Evolutionary conservation across 2,329 filamentous ascomycete genomes (phyloP), one percentile per base, ranked within the genome.

Genomic region (Botrytis aclada): DNA sequence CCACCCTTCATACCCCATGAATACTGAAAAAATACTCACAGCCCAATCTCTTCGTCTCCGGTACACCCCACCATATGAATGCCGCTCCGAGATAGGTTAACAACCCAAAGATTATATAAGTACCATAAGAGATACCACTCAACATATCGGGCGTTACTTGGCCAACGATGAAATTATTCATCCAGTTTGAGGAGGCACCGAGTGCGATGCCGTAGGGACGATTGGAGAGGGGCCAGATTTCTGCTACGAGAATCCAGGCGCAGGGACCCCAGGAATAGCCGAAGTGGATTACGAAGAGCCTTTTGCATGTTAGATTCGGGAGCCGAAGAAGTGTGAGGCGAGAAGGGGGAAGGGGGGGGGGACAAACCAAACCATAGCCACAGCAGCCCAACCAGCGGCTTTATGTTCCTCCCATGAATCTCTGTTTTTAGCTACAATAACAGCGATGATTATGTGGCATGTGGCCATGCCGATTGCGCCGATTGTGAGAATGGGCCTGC

Each of bases 231-330:
- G 92, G 92, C 89, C 90, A 94, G 60, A 94, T 88, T 81, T 94
- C 92, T 3, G 90, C 88, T 1, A 93, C 87, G 72, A 94, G 85
- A 74, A 93, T 92, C 92, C 92, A 94, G 0, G 89, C 87, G 77
- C 89, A 91, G 3, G 91, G 92, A 0, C 91, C 90, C 92, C 92
- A 94, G 0, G 87, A 89, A 80, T 93, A 93, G 43, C 90, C 92
- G 78, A 94, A 94, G 81, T 92, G 88, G 43, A 93, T 84, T 41
- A 93, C 89, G 76, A 92, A 94, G 0, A 94, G 84, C 91, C 64
- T 71, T 29, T 47, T 7, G 18, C 22, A 34, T 10, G 41, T 37
- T 25, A 18, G 6, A n/a, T 2, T 54, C 20, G 18, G 29, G 10
- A 29, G 43, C 20, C 6, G 10, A 20, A 22, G 54, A 18, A 43